Conservation (phyloP, 2,329 filamentous ascomycete species). For the Aspergillus pseudoglaucus region DNA sequence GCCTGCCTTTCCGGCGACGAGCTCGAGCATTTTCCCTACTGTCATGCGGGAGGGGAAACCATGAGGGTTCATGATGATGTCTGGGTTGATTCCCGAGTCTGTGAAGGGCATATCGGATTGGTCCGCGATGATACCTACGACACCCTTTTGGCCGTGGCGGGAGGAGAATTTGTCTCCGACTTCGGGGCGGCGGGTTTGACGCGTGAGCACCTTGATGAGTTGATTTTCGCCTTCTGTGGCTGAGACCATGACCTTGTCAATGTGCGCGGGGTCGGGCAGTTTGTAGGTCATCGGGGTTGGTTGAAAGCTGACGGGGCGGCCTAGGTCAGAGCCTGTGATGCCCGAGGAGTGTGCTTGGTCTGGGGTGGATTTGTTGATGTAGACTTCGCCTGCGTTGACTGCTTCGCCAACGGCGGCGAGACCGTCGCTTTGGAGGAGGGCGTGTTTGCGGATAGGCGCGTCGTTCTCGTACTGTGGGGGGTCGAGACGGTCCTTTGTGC, state of each 20-base stretch:
- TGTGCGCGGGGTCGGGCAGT: conserved; percentile 75
- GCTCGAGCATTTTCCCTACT: conserved; percentile 93
- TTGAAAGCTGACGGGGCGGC: conserved; percentile 36
- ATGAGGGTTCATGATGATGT: conserved; percentile 99
- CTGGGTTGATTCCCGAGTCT: conserved; percentile 82
- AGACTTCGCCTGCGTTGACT: conserved; percentile 72
- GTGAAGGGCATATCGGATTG: conserved; percentile 97
- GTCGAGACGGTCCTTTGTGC: conserved; percentile 54
- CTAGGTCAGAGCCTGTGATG: conserved; percentile 54
- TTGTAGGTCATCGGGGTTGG: conserved; percentile 60
- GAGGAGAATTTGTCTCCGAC: conserved; percentile 98
- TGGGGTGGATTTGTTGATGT: conserved; percentile 84
- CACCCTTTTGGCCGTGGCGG: conserved; percentile 95
- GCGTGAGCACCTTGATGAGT: conserved; percentile 87
- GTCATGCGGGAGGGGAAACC: conserved; percentile 99
- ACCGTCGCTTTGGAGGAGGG: conserved; percentile 74
- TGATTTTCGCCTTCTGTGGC: conserved; percentile 79
- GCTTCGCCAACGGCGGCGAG: conserved; percentile 79
- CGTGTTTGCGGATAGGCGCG: conserved; percentile 60
- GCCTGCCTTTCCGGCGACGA: conserved; percentile 88
- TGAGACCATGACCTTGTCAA: conserved; percentile 94
- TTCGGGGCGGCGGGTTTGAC: conserved; percentile 92
- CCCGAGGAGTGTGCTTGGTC: conserved; percentile 68
- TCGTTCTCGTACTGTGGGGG: conserved; percentile 59
- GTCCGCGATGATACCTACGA: conserved; percentile 91